A percentile compares a stretch with the other conserved stretches of the same genome.
phyloP scores from a whole-genome alignment of 495 filamentous ascomycete genomes.

The Cudoniella acicularis region DNA sequence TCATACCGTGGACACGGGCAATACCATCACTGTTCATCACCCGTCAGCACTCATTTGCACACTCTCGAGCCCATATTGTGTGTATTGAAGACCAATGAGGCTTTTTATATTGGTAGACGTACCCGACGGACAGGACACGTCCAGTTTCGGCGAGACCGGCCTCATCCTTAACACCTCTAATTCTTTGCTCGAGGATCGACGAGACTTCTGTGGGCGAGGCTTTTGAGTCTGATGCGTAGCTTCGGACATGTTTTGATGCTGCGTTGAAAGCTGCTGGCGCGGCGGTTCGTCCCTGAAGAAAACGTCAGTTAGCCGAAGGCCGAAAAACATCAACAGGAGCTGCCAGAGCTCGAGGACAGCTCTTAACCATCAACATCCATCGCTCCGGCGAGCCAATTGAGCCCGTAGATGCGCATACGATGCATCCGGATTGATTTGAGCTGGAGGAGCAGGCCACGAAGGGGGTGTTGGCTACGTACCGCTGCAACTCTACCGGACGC shows the following conservation, averaged over 20 bases:
- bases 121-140: constrained; percentile 98
- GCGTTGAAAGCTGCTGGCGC: constrained; percentile 70
- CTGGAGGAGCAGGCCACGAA: background rate
- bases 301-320: constrained; percentile 48
- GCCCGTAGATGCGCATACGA: constrained; percentile 26
- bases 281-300: constrained; percentile 75
- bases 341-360: constrained; percentile 32
- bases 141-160: constrained; percentile 95
- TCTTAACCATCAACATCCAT: constrained; percentile 28
- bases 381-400: constrained; percentile 43
- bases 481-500: constrained; percentile 81
- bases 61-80: background rate
- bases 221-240: constrained; percentile 83
- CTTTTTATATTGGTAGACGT: constrained; percentile 44
- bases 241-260: constrained; percentile 73
- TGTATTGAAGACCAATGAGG: constrained; percentile 15
- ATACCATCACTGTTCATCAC: constrained; percentile 86
- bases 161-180: constrained; percentile 96
- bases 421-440: constrained; percentile 29
- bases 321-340: constrained; percentile 35
- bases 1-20: constrained; percentile 98
- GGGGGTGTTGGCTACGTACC: constrained; percentile 63
- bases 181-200: constrained; percentile 97
- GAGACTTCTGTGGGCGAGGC: constrained; percentile 96
- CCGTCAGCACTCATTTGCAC: constrained; percentile 20